phyloP scores from a whole-genome alignment of 495 filamentous ascomycete species.

The Neurospora tetraspora region DNA sequence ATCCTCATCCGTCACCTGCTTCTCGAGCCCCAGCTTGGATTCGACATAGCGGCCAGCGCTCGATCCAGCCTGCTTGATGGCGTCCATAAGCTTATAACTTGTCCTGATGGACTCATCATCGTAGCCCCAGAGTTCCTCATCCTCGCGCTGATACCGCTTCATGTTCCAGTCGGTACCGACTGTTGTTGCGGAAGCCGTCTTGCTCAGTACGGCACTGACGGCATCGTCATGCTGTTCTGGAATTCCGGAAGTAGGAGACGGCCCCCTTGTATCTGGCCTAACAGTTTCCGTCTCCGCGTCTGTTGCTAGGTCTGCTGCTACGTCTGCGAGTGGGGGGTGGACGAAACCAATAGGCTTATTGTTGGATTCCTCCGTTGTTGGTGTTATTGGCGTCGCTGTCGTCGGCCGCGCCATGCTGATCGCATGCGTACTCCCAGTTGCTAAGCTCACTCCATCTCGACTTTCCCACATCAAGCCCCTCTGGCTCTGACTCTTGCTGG shows the following conservation, averaged over 20 bases:
- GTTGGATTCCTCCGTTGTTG: background rate
- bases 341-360: background rate
- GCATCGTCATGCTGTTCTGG: constrained; percentile 19
- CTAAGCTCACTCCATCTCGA: constrained; percentile 24
- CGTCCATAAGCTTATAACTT: constrained; percentile 38
- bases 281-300: background rate
- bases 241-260: constrained; percentile 6
- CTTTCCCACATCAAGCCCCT: constrained; percentile 34
- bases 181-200: constrained; percentile 19
- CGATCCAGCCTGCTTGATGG: constrained; percentile 41
- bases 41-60: constrained; percentile 39
- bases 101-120: constrained; percentile 23
- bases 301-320: background rate
- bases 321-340: background rate
- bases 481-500: constrained; percentile 42
- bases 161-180: constrained; percentile 53
- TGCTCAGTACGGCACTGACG: constrained; percentile 18
- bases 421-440: constrained; percentile 16
- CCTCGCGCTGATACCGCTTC: constrained; percentile 70
- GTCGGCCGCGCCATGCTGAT: constrained; percentile 17
- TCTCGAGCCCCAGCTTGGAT: constrained; percentile 31
- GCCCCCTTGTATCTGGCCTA: background rate
- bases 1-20: constrained; percentile 32
- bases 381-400: background rate
- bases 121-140: constrained; percentile 71